phyloP scores from a whole-genome alignment of 805 yeast genomes.

The Ogataea paradorogensis region DNA sequence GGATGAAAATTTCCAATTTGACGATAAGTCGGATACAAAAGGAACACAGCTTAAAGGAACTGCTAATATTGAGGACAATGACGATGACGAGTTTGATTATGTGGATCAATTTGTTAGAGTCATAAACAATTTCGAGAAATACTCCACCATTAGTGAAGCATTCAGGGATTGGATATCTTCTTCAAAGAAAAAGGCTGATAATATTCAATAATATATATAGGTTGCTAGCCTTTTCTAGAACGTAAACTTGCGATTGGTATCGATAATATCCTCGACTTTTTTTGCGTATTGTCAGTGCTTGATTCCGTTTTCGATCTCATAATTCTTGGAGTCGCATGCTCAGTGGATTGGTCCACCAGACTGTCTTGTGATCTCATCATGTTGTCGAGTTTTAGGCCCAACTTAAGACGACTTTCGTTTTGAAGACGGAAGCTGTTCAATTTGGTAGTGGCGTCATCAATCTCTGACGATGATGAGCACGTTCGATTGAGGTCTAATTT shows the following conservation, averaged over 20 bases:
- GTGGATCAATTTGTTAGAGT: conserved; percentile 35
- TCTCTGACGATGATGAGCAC: conserved; percentile 13
- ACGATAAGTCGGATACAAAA: conserved; percentile 18
- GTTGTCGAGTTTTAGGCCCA: conserved; percentile 29
- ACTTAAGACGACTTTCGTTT: conserved; percentile 29
- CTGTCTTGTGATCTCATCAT: conserved; percentile 27
- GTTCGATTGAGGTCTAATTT: background rate
- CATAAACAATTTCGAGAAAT: conserved; percentile 34
- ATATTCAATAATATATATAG: conserved; percentile 1
- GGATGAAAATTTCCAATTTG: conserved; percentile 34
- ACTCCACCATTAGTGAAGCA: conserved; percentile 34
- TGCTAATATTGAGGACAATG: conserved; percentile 21
- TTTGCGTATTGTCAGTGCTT: background rate
- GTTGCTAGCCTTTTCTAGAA: conserved; percentile 11
- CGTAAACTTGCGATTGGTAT: conserved; percentile 34
- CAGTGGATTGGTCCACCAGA: conserved; percentile 7
- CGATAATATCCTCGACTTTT: conserved; percentile 28
- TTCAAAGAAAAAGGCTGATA: conserved; percentile 12
- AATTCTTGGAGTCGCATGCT: background rate
- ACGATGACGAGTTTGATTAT: conserved; percentile 24
- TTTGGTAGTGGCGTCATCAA: conserved; percentile 30
- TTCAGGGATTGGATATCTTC: conserved; percentile 35
- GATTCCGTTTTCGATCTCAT: conserved; percentile 3
- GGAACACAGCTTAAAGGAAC: conserved; percentile 10
- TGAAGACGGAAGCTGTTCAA: conserved; percentile 28